Percentiles rank a stretch among this genome's conserved stretches.
phyloP scores from a whole-genome alignment of 2,329 filamentous ascomycete species.

The Fusarium pilosicola region DNA sequence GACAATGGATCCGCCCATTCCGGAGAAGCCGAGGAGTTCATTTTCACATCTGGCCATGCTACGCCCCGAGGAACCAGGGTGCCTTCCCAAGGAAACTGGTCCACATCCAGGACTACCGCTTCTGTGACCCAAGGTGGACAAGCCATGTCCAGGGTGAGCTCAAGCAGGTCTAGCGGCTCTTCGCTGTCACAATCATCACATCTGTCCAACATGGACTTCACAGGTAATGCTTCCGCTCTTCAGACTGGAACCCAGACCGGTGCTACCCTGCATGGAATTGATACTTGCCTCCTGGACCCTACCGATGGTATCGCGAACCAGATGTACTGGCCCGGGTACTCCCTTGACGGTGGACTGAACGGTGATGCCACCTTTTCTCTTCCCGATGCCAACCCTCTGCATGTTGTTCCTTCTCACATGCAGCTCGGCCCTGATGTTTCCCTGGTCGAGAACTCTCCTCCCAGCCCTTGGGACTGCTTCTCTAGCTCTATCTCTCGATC shows the following conservation, averaged over 20 bases:
- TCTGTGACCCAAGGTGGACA: constrained; percentile 48
- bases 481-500: constrained; percentile 63
- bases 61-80: constrained; percentile 62
- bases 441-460: constrained; percentile 61
- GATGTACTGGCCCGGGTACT: constrained; percentile 62
- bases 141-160: constrained; percentile 53
- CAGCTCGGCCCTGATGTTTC: constrained; percentile 63
- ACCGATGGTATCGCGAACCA: constrained; percentile 58
- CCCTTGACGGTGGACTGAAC: constrained; percentile 57
- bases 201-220: constrained; percentile 62
- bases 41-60: constrained; percentile 64
- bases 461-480: constrained; percentile 62
- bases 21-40: constrained; percentile 65
- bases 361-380: constrained; percentile 55
- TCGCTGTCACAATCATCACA: constrained; percentile 62
- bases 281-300: constrained; percentile 63
- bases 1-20: constrained; percentile 60
- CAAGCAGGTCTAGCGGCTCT: constrained; percentile 54
- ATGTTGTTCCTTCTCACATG: constrained; percentile 67
- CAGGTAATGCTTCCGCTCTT: constrained; percentile 60
- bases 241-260: constrained; percentile 53
- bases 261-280: constrained; percentile 58
- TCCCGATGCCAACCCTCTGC: constrained; percentile 57
- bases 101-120: constrained; percentile 50
- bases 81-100: constrained; percentile 59